A percentile compares a stretch with the other conserved stretches of the same genome.
These are phyloP conservation scores for Pyrus hybrid DNA, from an alignment of 331 rosid species.

Conservation along the genomic window DNA sequence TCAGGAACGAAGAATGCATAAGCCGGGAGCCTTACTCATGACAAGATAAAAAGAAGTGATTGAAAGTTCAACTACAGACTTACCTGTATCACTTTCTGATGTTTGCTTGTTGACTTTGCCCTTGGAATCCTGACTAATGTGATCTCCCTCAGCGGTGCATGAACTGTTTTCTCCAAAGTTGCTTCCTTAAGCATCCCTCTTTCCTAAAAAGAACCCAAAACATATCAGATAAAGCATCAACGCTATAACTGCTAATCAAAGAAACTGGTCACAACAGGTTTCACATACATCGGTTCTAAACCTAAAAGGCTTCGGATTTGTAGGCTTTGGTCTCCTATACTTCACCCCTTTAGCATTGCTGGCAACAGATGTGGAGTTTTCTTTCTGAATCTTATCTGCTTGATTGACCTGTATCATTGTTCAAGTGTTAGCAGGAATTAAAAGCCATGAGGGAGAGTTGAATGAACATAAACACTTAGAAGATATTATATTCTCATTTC, in stretches of 20 bases:
- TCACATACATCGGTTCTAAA: slow-evolving; percentile 83
- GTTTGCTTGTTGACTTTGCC: slow-evolving; percentile 28
- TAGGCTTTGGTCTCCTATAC: slow-evolving; percentile 64
- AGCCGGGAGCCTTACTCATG: background rate
- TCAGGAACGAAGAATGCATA: background rate
- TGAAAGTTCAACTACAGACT: slow-evolving; percentile 1
- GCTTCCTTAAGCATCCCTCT: slow-evolving; percentile 89
- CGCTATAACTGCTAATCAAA: background rate
- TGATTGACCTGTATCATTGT: no score
- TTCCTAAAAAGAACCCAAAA: slow-evolving; percentile 42
- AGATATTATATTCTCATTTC: background rate
- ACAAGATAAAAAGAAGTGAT: background rate
- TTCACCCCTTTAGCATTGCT: slow-evolving; percentile 46
- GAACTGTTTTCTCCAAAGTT: slow-evolving; percentile 51
- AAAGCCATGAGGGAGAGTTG: no score
- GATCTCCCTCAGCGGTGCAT: slow-evolving; percentile 42
- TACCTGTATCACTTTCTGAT: slow-evolving; percentile 25
- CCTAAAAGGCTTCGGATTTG: slow-evolving; percentile 93
- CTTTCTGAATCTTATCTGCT: no score
- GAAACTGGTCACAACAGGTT: slow-evolving; percentile 9
- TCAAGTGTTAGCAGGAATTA: no score
- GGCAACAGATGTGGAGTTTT: no score
- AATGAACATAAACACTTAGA: background rate
- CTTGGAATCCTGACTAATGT: slow-evolving; percentile 21
- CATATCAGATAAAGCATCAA: slow-evolving; percentile 4